A percentile compares a stretch with the other conserved stretches of the same genome.
Conservation (phyloP, 2,329 filamentous ascomycete species). For the Reticulascus tulasneorum region DNA sequence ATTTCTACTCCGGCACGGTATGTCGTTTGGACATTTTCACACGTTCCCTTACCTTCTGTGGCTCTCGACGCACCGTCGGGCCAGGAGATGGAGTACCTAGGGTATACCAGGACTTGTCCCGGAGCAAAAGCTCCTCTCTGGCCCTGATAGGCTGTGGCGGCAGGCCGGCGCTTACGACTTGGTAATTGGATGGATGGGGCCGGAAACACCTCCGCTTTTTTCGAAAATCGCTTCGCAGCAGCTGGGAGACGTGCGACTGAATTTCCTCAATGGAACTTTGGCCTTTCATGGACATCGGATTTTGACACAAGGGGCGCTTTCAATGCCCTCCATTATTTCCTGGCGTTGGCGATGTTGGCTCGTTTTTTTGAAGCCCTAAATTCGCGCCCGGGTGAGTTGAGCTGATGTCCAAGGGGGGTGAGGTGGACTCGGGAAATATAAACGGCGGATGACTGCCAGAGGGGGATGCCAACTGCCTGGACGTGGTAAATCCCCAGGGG, state of each 20-base stretch:
- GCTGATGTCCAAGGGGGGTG: too few species aligned
- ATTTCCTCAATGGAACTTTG: not conserved
- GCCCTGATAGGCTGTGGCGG: constrained; percentile 11
- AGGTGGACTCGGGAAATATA: too few species aligned
- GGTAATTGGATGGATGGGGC: not conserved
- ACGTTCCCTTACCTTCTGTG: constrained; percentile 2
- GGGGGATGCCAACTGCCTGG: too few species aligned
- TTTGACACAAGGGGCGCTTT: too few species aligned
- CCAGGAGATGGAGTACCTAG: not conserved
- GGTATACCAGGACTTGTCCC: constrained; percentile 4
- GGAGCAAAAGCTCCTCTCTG: constrained; percentile 12
- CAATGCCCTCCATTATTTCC: too few species aligned
- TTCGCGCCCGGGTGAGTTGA: too few species aligned
- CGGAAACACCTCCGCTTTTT: not conserved
- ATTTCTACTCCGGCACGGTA: not conserved
- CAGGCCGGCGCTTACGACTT: constrained; percentile 12
- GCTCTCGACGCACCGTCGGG: not conserved
- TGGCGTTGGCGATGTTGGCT: too few species aligned
- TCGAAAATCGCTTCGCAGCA: constrained; percentile 2
- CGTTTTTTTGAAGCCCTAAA: too few species aligned
- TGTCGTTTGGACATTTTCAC: constrained; percentile 3
- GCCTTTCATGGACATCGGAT: constrained; percentile 3
- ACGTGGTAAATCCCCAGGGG: too few species aligned
- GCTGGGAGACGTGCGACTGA: constrained; percentile 5
- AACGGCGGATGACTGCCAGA: too few species aligned